Evolutionary conservation across 1,139 yeast species (phyloP), one percentile per base, ranked within the genome.

Genomic region (Debaryomyces sp.): DNA sequence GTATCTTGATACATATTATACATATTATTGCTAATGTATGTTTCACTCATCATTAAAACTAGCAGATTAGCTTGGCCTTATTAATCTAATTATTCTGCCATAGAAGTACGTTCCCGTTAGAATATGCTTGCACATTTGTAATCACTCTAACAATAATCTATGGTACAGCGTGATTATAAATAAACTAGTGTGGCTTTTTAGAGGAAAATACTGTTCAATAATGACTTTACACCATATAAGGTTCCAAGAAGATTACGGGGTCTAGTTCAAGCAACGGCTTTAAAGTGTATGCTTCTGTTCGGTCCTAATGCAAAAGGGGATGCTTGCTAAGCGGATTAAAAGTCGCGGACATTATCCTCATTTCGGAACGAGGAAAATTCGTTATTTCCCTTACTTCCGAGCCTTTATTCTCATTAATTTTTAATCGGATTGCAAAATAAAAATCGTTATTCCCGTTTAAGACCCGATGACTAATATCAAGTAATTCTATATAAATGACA

Each of bases 391-490:
- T 35, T 35, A 35, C 7, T 21, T 41, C 43, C 43, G 43, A 41
- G 36, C 43, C 36, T 30, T 22, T 39, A 27, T 27, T 41, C 17
- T n/a, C 15, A 30, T n/a, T 13, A 29, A 41, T 41, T 41, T 41
- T 37, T 41, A 41, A 41, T 41, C 32, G 37, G 12, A 32, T 29
- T 34, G 47, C 44, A 37, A 36, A 34, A 30, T n/a, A 24, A 34
- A 35, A 18, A 40, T 9, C 37, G 44, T 32, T 41, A 46, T 46
- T 41, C 22, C 48, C 48, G 48, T 23, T 26, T 32, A 30, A 33
- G 38, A 18, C 29, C 48, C 49, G 51, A 50, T 41, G 55, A 43
- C 44, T 48, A 52, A 46, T 44, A 29, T 13, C 44, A 10, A 30
- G 15, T 17, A 27, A 9, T 21, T 40, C 18, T 18, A 35, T 43